Conservation (phyloP, 192 early-diverging fungal genomes). For the Umbelopsis sp. region DNA sequence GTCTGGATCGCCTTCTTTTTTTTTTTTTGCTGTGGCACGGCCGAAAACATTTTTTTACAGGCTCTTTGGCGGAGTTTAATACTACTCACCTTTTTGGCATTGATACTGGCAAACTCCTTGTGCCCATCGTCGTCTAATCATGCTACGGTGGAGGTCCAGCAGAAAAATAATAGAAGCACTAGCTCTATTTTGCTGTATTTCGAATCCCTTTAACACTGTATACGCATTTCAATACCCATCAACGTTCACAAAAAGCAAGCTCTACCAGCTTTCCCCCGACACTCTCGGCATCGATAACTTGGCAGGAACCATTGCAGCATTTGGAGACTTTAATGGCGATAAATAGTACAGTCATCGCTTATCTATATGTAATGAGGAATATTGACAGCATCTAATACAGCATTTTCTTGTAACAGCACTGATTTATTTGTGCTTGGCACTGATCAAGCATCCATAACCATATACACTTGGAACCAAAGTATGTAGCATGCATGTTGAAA, state of each 20-base stretch:
- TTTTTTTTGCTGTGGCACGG: background rate
- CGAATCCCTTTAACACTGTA: background rate
- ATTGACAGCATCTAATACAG: background rate
- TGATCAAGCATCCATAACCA: constrained; percentile 66
- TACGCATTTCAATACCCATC: constrained; percentile 28
- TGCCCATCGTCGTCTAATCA: background rate
- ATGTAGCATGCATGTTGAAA: constrained; percentile 23
- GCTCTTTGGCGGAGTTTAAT: background rate
- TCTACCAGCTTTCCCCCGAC: constrained; percentile 22
- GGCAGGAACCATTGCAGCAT: constrained; percentile 76
- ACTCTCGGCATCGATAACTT: constrained; percentile 58
- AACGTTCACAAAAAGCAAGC: constrained; percentile 29
- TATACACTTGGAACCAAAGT: constrained; percentile 75
- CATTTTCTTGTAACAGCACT: constrained; percentile 46
- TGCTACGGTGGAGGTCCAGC: constrained; percentile 7
- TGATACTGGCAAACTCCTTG: background rate
- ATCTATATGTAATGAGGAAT: background rate
- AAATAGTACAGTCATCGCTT: constrained; percentile 54
- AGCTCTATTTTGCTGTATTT: background rate
- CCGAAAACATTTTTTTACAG: background rate
- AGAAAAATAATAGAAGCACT: background rate
- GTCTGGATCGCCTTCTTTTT: background rate
- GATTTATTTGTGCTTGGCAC: constrained; percentile 78
- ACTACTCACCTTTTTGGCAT: background rate
- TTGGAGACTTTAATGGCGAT: constrained; percentile 86